Base-by-base conservation (phyloP, 78 protist species). In the Protostelium mycophagum region DNA sequence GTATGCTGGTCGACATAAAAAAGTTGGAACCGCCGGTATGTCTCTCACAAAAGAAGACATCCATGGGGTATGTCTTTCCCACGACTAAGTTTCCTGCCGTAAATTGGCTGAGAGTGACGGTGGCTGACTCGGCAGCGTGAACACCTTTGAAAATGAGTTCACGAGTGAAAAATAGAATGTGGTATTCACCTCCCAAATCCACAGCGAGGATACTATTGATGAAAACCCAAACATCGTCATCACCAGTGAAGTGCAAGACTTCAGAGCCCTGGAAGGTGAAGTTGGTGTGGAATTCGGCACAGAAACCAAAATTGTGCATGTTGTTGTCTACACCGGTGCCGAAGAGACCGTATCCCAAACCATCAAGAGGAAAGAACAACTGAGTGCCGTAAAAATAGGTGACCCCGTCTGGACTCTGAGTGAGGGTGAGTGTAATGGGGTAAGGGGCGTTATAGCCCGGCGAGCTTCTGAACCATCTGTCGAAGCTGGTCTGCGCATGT, bases 141-240 rank as follows among this genome's bases (percentile, higher is more conserved):
- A 51, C 73, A 51, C 73, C 73, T 51, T 25, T 51, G 31, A 16
- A 51, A 16, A 25, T 51, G 73, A 51, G 73, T 25, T 25, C 31
- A 51, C 73, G 73, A 51, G 73, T n/a, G n/a, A 83, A 83, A 83
- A 83, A 85, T 16, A 51, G 73, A 51, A 51, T 51, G 73, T 16
- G 73, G 16, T 5, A 51, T 51, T 51, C 89, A 84, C 96, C 93
- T 73, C 93, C 96, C 28, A 93, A 83, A 87, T 93, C 96, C 9
- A 93, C 85, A 0, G 87, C 93, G 10, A 93, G 88, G 29, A 35
- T 31, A 0, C 86, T 85, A 35, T 93, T 86, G 28, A 93, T 84
- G 34, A 35, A 93, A 28, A 93, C 93, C 96, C 96, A 93, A 28
- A 93, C 96, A 84, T 93, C 96, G 37, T 93, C 96, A 84, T 93